phyloP scores from a whole-genome alignment of 257 asterid species.

The Craterostigma plantagineum region DNA sequence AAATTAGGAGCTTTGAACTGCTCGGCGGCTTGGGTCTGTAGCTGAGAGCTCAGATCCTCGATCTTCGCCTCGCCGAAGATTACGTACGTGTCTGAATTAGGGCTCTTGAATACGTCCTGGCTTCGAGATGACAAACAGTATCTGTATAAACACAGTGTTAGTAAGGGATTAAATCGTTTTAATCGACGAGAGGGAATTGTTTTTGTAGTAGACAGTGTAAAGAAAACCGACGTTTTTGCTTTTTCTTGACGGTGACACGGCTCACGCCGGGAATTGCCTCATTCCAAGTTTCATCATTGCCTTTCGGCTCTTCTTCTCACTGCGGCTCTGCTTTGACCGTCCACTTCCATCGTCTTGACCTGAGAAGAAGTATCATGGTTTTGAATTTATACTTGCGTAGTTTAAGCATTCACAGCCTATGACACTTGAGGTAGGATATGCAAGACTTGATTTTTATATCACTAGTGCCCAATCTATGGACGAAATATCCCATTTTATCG shows the following conservation, averaged over 20 bases:
- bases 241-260: slow-evolving; percentile 32
- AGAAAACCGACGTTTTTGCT: slow-evolving; percentile 27
- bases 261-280: slow-evolving; percentile 30
- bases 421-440: slow-evolving; percentile 1
- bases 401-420: too few species aligned
- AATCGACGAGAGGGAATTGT: too few species aligned
- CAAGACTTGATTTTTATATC: too few species aligned
- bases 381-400: too few species aligned
- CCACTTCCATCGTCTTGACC: slow-evolving; percentile 24
- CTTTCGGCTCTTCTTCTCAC: slow-evolving; percentile 40
- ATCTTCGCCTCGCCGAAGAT: slow-evolving; percentile 33
- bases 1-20: slow-evolving; percentile 42
- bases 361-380: background rate
- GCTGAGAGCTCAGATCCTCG: slow-evolving; percentile 34
- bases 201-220: too few species aligned
- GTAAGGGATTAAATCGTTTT: too few species aligned
- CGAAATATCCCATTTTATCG: too few species aligned
- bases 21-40: slow-evolving; percentile 36
- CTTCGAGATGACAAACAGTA: slow-evolving; percentile 32
- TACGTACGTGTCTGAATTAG: slow-evolving; percentile 25
- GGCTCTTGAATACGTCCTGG: slow-evolving; percentile 40
- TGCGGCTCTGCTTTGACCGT: slow-evolving; percentile 30
- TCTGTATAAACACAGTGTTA: slow-evolving; percentile 12
- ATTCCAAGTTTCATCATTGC: slow-evolving; percentile 35
- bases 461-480: too few species aligned